Base-by-base conservation (phyloP, 306 rosid species). In the Quercus rubra region DNA sequence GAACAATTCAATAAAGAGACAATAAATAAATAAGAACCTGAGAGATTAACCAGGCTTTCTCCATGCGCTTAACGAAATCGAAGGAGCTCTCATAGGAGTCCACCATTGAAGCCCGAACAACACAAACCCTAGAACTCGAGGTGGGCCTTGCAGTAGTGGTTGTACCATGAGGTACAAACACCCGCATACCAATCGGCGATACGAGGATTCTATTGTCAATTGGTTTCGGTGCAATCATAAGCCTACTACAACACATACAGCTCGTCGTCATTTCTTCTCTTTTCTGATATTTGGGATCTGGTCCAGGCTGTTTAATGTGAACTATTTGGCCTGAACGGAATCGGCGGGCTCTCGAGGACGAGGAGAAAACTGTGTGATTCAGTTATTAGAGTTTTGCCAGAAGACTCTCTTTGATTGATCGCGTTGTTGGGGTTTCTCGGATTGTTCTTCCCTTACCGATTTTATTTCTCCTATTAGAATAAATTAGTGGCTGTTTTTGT, bases 41-140 rank as follows among this genome's bases (percentile, higher is more conserved):
- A 54, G 99, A 88, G 87, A 95, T 95, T 78, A 90, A 84, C 98
- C 99, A 95, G 55, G 96, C 86, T 77, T 79, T 89, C 76, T 95
- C 99, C 80, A 88, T 88, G 23, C 99, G 97, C 86, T 78, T 90
- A 19, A 64, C 71, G 86, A 95, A 95, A 88, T 87, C 88, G 61
- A 91, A 85, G 57, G 99, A 92, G 74, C 85, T 80, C 76, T 77
- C 89, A 35, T 76, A 74, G n/a, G 99, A 95, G 46, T 91, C 94
- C 52, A 93, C 88, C 84, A 76, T 83, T 11, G 96, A 93, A 77
- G 91, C 96, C 41, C 94, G 92, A 67, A 90, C 66, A 51, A 83
- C 78, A 30, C 72, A 74, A 83, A 77, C 71, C 85, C 86, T 82
- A 55, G 59, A 61, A 75, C 61, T 67, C 3, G 46, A 41, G 14